phyloP scores from a whole-genome alignment of 331 rosid species.

The Quercus phellos region DNA sequence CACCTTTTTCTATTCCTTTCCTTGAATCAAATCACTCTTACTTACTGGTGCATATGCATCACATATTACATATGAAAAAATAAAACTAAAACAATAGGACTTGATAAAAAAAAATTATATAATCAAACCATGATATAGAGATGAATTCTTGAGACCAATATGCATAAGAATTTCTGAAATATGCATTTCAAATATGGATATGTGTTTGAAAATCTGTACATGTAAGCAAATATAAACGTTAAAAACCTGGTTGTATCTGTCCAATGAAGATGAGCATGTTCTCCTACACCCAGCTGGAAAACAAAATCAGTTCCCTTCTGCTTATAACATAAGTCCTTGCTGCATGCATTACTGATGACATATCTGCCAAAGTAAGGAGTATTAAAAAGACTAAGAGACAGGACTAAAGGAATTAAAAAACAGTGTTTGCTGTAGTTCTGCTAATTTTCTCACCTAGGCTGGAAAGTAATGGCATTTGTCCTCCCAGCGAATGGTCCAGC shows the following conservation, averaged over 20 bases:
- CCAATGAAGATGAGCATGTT: slow-evolving; percentile 95
- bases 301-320: slow-evolving; percentile 79
- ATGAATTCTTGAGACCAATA: background rate
- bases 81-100: background rate
- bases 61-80: background rate
- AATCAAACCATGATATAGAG: background rate
- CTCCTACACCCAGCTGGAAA: slow-evolving; percentile 52
- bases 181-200: background rate
- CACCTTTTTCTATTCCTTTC: too few species aligned
- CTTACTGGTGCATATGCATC: too few species aligned
- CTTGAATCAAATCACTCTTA: too few species aligned
- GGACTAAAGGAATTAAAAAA: background rate
- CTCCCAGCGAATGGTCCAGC: slow-evolving; percentile 71
- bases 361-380: slow-evolving; percentile 52
- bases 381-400: slow-evolving; percentile 5
- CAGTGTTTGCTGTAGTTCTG: background rate
- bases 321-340: slow-evolving; percentile 69
- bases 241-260: slow-evolving; percentile 67
- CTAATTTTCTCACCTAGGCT: slow-evolving; percentile 66
- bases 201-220: background rate
- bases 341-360: slow-evolving; percentile 91
- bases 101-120: background rate
- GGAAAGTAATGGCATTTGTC: slow-evolving; percentile 77
- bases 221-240: background rate
- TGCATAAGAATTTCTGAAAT: background rate